Percentiles rank a stretch among this genome's conserved stretches.
Conservation (phyloP, 1,139 yeast genomes). For the Lodderomyces oxycetoniae region DNA sequence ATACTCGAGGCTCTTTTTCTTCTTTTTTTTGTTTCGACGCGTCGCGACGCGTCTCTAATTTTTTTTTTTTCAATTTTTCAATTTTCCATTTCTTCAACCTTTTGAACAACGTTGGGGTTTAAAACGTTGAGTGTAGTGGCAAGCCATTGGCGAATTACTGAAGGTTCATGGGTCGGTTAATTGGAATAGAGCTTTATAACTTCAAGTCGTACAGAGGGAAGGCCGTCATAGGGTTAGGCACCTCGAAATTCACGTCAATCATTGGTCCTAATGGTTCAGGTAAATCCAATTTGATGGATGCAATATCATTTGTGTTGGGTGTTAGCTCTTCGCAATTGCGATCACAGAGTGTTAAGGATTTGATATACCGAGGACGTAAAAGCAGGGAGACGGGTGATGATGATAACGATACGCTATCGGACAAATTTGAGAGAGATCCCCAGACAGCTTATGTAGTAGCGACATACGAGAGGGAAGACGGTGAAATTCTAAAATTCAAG, state of each 20-base stretch:
- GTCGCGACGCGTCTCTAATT: background rate
- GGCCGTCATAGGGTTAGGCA: slow-evolving; percentile 75
- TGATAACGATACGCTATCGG: slow-evolving; percentile 8
- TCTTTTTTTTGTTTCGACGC: background rate
- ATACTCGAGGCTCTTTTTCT: too few relatives aligned
- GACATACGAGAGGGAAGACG: slow-evolving; percentile 60
- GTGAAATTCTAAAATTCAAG: slow-evolving; percentile 48
- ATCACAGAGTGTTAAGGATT: slow-evolving; percentile 66
- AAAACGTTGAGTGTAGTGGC: too few relatives aligned
- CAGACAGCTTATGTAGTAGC: slow-evolving; percentile 77
- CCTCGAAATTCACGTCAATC: slow-evolving; percentile 78
- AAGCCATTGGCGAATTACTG: too few relatives aligned
- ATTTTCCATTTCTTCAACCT: too few relatives aligned
- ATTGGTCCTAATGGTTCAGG: slow-evolving; percentile 99
- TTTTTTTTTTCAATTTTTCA: too few relatives aligned
- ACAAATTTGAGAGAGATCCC: slow-evolving; percentile 38
- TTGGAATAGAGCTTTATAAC: slow-evolving; percentile 72
- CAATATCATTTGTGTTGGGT: slow-evolving; percentile 92
- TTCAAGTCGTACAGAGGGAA: slow-evolving; percentile 88
- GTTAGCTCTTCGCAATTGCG: slow-evolving; percentile 73
- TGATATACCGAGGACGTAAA: slow-evolving; percentile 70
- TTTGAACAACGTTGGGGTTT: too few relatives aligned
- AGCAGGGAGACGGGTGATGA: slow-evolving; percentile 8
- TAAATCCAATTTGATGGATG: slow-evolving; percentile 97
- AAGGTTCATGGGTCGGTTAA: slow-evolving; percentile 78